phyloP scores from a whole-genome alignment of 2,329 filamentous ascomycete genomes.

The Aureobasidium mangrovei region DNA sequence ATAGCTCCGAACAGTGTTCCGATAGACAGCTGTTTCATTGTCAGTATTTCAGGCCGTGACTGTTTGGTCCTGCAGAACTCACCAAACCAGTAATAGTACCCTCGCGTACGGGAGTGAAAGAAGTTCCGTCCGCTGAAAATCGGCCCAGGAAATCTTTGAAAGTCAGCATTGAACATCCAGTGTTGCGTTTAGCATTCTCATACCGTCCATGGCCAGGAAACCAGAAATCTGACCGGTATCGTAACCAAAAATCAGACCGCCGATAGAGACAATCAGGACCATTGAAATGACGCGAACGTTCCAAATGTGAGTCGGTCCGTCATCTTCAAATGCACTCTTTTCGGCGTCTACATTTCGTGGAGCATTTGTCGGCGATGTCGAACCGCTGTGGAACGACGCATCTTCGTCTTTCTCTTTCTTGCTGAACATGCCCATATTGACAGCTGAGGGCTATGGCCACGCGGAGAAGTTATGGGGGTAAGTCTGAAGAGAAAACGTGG shows the following conservation, averaged over 20 bases:
- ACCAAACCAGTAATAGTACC: conserved; percentile 54
- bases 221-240: conserved; percentile 49
- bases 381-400: not conserved
- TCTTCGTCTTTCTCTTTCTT: conserved; percentile 11
- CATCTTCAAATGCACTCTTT: conserved; percentile 8
- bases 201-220: conserved; percentile 28
- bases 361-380: not conserved
- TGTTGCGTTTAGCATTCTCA: no score
- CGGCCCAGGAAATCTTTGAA: conserved; percentile 36
- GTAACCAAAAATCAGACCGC: conserved; percentile 31
- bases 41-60: not conserved
- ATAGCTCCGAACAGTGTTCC: conserved; percentile 53
- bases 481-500: conserved; percentile 5
- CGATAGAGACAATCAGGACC: conserved; percentile 28
- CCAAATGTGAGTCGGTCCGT: conserved; percentile 15
- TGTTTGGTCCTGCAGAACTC: not conserved
- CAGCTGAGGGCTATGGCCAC: not conserved
- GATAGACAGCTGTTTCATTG: conserved; percentile 32
- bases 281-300: conserved; percentile 25
- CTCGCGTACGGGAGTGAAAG: conserved; percentile 52
- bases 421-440: conserved; percentile 11
- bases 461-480: conserved; percentile 8
- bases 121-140: conserved; percentile 42
- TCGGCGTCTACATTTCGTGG: not conserved
- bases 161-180: no score